Evolutionary conservation across 2,329 filamentous ascomycete genomes (phyloP), one percentile per base, ranked within the genome.

Genomic region (Cryphonectria parasitica): DNA sequence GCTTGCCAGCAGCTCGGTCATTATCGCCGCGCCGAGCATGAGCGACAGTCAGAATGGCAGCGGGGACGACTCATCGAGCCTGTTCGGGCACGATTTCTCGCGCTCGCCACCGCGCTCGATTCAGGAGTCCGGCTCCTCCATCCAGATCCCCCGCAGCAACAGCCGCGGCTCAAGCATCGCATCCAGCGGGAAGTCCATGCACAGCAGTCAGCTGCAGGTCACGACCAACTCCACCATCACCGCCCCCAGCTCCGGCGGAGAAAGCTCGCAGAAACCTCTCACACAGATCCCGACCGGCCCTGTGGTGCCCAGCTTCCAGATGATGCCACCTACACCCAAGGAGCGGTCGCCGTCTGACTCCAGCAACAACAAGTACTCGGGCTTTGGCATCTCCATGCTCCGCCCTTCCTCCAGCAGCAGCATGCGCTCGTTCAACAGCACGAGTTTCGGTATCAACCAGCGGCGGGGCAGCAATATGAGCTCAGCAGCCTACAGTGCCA

Each of bases 1-100:
- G 79, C 85, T 97, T 70, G 94, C 93, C n/a, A 95, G 89, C 71
- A 92, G 89, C 76, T 91, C 90, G 49, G 89, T 91, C 28, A 84
- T 95, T 73, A 86, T 84, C 36, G 82, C 86, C 2, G 85, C 82
- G 11, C 82, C 83, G 39, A 75, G 76, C 3, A 74, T 80, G 28
- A 78, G 77, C 60, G 83, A 82, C 15, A 80, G 79, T 25, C 78
- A 80, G 58, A 69, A 66, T 17, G 79, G 86, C 72, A 85, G 85
- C 74, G 87, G 85, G 72, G 87, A 89, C 76, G 87, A 89, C 77
- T 88, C 86, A 60, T 84, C 85, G 2, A 88, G 86, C 71, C 69
- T 87, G 25, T 87, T 86, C 75, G 86, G 84, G 43, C 41, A 22
- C 1, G 87, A 89, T 77, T 89, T 86, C 75, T 89, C 87, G 22